Evolutionary conservation across 2,329 filamentous ascomycete genomes (phyloP).

Genomic region (Fusarium metavorans): DNA sequence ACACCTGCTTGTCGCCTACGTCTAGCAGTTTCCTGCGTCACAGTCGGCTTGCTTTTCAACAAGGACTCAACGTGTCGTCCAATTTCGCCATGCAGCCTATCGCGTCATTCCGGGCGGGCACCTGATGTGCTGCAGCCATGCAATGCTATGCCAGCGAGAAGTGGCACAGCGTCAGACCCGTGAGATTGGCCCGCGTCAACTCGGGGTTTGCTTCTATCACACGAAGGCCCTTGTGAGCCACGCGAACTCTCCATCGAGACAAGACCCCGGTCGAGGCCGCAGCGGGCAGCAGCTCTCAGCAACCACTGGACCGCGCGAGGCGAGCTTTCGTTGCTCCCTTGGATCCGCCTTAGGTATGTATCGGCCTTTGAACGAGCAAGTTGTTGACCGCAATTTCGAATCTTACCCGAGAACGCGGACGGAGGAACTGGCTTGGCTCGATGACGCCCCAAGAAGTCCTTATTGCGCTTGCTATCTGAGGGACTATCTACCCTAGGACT

Average conservation of each 20-base stretch:
- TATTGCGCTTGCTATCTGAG: background rate
- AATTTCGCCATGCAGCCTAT: conserved; percentile 43
- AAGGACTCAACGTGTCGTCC: conserved; percentile 40
- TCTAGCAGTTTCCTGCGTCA: conserved; percentile 29
- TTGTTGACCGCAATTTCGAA: conserved; percentile 9
- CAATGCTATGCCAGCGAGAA: conserved; percentile 41
- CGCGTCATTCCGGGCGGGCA: conserved; percentile 44
- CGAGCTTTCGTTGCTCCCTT: conserved; percentile 6
- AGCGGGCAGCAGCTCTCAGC: background rate
- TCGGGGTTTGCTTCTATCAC: conserved; percentile 15
- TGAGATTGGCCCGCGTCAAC: conserved; percentile 39
- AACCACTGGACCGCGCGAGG: conserved; percentile 30
- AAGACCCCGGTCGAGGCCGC: background rate
- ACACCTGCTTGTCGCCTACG: conserved; percentile 18
- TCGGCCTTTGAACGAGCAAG: background rate
- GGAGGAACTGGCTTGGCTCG: background rate
- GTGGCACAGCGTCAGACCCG: conserved; percentile 39
- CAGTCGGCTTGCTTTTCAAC: conserved; percentile 25
- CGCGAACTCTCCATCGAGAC: conserved; percentile 19
- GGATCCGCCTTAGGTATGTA: background rate
- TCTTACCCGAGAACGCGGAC: background rate
- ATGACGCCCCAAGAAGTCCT: background rate
- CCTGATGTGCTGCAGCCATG: conserved; percentile 45
- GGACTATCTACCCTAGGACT: conserved; percentile 16
- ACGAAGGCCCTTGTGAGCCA: conserved; percentile 16